These are phyloP conservation scores for Ganoderma multipileum DNA, from an alignment of 1,284 basidiomycete genomes.

Conservation along the genomic window DNA sequence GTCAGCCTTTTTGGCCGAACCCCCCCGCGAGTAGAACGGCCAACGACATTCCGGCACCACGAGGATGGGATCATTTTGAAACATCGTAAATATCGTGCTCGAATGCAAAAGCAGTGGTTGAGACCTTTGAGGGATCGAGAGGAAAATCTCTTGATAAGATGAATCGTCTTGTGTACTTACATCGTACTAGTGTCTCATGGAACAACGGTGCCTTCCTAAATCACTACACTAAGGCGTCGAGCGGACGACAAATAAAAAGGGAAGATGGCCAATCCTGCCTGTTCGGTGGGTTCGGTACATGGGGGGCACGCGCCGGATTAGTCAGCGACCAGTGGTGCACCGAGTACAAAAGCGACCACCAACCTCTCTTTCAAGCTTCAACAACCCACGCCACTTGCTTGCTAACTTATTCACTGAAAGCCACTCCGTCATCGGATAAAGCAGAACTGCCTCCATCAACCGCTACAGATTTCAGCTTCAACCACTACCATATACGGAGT, in stretches of 20 bases:
- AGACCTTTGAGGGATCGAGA: too few relatives aligned
- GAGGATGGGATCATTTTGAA: too few relatives aligned
- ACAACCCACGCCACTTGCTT: background rate
- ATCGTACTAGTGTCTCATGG: background rate
- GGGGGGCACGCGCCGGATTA: background rate
- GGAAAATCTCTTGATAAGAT: background rate
- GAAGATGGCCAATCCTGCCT: background rate
- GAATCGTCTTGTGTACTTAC: background rate
- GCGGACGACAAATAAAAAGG: background rate
- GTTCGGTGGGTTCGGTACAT: background rate
- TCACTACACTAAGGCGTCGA: background rate
- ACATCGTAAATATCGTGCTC: too few relatives aligned
- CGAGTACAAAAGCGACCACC: background rate
- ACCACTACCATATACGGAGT: background rate
- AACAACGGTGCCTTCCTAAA: background rate
- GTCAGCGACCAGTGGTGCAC: constrained; percentile 3
- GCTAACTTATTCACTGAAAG: background rate
- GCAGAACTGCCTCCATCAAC: background rate
- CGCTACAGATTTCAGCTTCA: background rate
- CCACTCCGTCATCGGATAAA: background rate
- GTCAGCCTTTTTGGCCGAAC: constrained; percentile 5
- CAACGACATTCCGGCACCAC: too few relatives aligned
- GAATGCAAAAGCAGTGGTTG: too few relatives aligned
- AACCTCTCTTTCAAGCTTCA: too few relatives aligned
- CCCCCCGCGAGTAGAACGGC: too few relatives aligned